These are phyloP conservation scores for Stagonosporopsis tanaceti DNA, from an alignment of 2,329 filamentous ascomycete species.

Conservation along the genomic window DNA sequence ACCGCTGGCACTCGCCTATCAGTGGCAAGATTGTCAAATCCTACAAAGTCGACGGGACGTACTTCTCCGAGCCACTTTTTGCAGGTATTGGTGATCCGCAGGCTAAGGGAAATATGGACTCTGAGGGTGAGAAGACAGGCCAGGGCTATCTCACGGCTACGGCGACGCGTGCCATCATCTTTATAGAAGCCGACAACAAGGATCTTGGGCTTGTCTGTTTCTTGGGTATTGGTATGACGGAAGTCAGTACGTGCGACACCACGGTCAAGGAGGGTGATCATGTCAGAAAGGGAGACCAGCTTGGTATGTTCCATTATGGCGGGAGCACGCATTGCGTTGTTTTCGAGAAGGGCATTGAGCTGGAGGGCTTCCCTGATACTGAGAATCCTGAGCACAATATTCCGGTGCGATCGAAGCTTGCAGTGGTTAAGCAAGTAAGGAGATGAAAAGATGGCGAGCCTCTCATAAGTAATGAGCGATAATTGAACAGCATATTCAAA, in stretches of 20 bases:
- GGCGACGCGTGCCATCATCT: too few species aligned
- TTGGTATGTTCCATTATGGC: slow-evolving; percentile 84
- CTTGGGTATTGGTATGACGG: slow-evolving; percentile 77
- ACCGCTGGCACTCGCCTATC: too few species aligned
- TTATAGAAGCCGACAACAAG: slow-evolving; percentile 52
- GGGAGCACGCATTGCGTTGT: slow-evolving; percentile 74
- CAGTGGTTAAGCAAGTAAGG: slow-evolving; percentile 37
- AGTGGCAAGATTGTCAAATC: too few species aligned
- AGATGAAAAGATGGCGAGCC: background rate
- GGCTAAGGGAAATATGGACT: too few species aligned
- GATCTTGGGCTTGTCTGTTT: slow-evolving; percentile 74
- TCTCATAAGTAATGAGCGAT: background rate
- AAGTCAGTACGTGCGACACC: slow-evolving; percentile 77
- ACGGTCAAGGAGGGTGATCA: slow-evolving; percentile 71
- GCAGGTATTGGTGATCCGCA: too few species aligned
- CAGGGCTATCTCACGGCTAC: too few species aligned
- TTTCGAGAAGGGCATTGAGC: slow-evolving; percentile 65
- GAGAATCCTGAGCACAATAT: slow-evolving; percentile 45
- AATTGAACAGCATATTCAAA: background rate
- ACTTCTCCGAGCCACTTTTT: too few species aligned
- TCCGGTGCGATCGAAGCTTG: slow-evolving; percentile 49
- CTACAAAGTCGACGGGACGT: too few species aligned
- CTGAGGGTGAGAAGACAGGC: too few species aligned
- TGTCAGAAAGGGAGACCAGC: slow-evolving; percentile 73
- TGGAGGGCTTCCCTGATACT: slow-evolving; percentile 41